These are phyloP conservation scores for Penicillium sp. DNA, from an alignment of 2,329 filamentous ascomycete genomes.

Conservation along the genomic window DNA sequence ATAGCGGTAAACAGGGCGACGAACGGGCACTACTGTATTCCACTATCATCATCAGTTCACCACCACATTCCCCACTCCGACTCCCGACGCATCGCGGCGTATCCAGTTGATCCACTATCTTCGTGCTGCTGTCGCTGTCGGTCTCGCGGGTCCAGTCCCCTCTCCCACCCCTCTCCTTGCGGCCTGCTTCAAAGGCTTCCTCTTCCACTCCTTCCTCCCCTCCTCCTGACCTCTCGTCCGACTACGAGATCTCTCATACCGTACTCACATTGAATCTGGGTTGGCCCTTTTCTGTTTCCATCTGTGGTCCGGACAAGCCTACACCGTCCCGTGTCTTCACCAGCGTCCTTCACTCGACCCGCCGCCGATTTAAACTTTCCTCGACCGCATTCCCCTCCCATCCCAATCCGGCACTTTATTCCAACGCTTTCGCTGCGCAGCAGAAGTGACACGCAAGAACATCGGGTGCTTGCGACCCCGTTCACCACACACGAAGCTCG, in stretches of 20 bases:
- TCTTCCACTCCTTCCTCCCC: neutral
- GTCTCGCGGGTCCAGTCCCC: conserved; percentile 11
- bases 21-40: conserved; percentile 7
- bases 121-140: neutral
- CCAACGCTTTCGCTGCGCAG: too few relatives aligned
- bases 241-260: neutral
- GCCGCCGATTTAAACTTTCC: neutral
- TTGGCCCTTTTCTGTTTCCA: neutral
- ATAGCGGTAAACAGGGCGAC: too few relatives aligned
- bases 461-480: too few relatives aligned
- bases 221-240: neutral
- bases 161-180: conserved; percentile 10
- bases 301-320: neutral
- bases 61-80: too few relatives aligned
- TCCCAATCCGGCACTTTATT: neutral
- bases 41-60: conserved; percentile 14
- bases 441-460: too few relatives aligned
- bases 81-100: too few relatives aligned
- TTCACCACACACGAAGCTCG: neutral
- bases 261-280: neutral
- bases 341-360: neutral
- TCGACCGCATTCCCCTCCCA: neutral
- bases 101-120: conserved; percentile 6
- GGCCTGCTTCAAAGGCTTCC: conserved; percentile 1
- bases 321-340: too few relatives aligned